A percentile compares a stretch with the other conserved stretches of the same genome.
Conservation (phyloP, 371 early-diverging fungal species). For the Mucor piriformis region DNA sequence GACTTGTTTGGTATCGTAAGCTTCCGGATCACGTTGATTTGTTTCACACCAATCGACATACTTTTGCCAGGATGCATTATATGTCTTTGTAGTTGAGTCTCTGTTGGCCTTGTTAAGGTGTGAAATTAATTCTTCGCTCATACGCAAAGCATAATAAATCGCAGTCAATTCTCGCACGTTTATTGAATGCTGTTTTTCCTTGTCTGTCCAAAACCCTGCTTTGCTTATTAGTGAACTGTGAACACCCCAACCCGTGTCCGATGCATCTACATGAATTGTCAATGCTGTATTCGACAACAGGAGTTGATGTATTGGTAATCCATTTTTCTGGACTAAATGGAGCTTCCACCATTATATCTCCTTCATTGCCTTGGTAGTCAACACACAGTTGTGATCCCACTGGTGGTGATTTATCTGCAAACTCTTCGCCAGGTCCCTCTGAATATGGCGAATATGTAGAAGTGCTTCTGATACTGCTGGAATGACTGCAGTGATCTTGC, state of each 20-base stretch:
- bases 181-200: constrained; percentile 12
- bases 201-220: constrained; percentile 15
- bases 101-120: too few species aligned
- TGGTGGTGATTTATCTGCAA: not conserved
- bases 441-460: constrained; percentile 1
- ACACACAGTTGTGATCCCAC: not conserved
- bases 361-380: not conserved
- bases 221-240: not conserved
- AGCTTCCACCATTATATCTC: constrained; percentile 10
- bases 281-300: not conserved
- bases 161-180: constrained; percentile 29
- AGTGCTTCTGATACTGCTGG: constrained; percentile 14
- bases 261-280: constrained; percentile 8
- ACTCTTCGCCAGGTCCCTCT: too few species aligned
- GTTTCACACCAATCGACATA: too few species aligned
- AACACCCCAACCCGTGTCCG: constrained; percentile 20
- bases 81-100: too few species aligned
- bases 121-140: too few species aligned
- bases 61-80: too few species aligned
- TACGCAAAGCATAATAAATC: constrained; percentile 10
- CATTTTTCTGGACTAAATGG: constrained; percentile 5
- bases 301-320: constrained; percentile 4
- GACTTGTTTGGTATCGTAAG: too few species aligned
- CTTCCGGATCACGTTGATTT: too few species aligned
- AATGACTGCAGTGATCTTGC: constrained; percentile 15